Evolutionary conservation across 2,329 filamentous ascomycete species (phyloP), one percentile per base, ranked within the genome.

Genomic region (Fusarium kyushuense): DNA sequence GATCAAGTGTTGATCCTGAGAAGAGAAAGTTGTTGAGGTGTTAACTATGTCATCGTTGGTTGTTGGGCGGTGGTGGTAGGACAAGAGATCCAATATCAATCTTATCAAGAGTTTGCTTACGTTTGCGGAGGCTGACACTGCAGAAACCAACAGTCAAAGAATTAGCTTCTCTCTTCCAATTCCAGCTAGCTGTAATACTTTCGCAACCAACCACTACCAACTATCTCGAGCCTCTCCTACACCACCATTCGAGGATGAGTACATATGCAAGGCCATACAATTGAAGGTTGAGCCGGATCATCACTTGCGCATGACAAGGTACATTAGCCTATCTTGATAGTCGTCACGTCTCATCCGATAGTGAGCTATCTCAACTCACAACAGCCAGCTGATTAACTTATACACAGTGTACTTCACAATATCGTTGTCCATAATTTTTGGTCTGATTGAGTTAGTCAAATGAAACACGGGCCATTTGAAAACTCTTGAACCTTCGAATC

Each of bases 271-370:
- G 38, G 25, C 58, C 49, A 65, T 23, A 29, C 48, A 29, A 57
- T 54, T 41, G 11, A 62, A 55, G 35, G 42, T 55, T 46, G 53
- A 61, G 51, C 59, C 30, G 42, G 52, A 57, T 48, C 47, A 54
- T 46, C 42, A 52, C 53, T 61, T 54, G 46, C 41, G 40, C 43
- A 40, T 45, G 33, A 21, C 67, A 56, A 54, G 55, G 35, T 48
- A 57, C 38, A 52, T 62, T 58, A 55, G 62, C 61, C 62, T 54
- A 63, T 69, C 66, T 69, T 32, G 21, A 54, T 19, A 30, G 17
- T 57, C 51, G 40, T 41, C 38, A 56, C 43, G 43, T 52, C 45
- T 64, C 23, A 33, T 42, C 52, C 42, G 16, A 36, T 13, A 32
- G 11, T 48, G 25, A 56, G 21, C 36, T 64, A 46, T 64, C 45